Percentiles rank a stretch among this genome's conserved stretches.
Conservation (phyloP, 2,329 filamentous ascomycete species). For the Daldinia sp. region DNA sequence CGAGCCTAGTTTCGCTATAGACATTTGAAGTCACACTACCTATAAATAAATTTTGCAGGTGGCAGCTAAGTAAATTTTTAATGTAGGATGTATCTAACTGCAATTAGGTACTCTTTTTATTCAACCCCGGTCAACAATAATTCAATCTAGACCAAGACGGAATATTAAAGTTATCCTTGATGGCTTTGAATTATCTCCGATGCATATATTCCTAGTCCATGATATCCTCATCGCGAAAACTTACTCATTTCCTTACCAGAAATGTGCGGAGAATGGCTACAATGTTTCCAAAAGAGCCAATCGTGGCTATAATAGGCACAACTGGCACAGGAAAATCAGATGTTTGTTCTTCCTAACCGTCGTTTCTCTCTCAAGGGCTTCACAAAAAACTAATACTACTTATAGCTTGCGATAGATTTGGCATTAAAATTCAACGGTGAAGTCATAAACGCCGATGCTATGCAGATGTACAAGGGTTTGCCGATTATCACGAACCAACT, state of each 20-base stretch:
- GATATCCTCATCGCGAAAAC: conserved; percentile 9
- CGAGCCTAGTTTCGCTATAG: too few relatives aligned
- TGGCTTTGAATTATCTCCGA: not conserved
- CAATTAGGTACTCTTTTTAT: too few relatives aligned
- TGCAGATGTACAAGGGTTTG: conserved; percentile 94
- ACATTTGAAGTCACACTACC: too few relatives aligned
- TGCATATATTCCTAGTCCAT: conserved; percentile 14
- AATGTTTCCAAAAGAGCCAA: conserved; percentile 63
- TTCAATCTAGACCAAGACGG: not conserved
- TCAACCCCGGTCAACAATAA: not conserved
- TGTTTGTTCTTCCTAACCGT: conserved; percentile 51
- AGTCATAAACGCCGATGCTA: conserved; percentile 96
- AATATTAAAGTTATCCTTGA: not conserved
- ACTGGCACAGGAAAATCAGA: conserved; percentile 81
- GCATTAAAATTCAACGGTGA: conserved; percentile 88
- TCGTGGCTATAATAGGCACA: conserved; percentile 87
- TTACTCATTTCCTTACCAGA: conserved; percentile 33
- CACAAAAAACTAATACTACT: conserved; percentile 30
- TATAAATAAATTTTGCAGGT: too few relatives aligned
- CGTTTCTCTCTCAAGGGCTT: not conserved
- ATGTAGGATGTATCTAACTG: not conserved
- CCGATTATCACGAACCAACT: conserved; percentile 98
- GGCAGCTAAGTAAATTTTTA: not conserved
- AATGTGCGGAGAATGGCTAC: conserved; percentile 55
- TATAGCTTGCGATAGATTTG: conserved; percentile 89